Conservation (phyloP, 2,329 filamentous ascomycete genomes). For the Diplodia sapinea region DNA sequence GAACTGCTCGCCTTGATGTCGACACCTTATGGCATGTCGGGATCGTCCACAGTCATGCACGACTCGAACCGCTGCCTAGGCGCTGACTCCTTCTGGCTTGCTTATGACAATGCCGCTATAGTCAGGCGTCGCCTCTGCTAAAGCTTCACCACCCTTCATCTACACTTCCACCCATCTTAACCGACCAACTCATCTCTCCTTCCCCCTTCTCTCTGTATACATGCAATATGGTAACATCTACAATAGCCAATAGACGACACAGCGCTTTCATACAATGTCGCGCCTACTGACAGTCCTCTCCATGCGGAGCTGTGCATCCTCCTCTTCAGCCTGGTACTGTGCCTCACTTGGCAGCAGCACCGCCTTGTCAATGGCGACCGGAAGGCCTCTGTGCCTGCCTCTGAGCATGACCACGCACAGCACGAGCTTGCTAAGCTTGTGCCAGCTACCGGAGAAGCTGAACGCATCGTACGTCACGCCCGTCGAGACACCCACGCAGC, state of each 20-base stretch:
- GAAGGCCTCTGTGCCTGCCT: slow-evolving; percentile 61
- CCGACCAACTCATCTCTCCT: neutral
- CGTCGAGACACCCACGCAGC: slow-evolving; percentile 53
- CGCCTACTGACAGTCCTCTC: slow-evolving; percentile 22
- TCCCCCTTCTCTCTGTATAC: neutral
- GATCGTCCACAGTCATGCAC: slow-evolving; percentile 2
- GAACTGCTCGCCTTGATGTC: slow-evolving; percentile 1
- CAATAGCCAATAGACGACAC: neutral
- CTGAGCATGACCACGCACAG: slow-evolving; percentile 62
- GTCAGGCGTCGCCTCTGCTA: neutral
- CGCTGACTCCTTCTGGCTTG: neutral
- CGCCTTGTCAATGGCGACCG: slow-evolving; percentile 60
- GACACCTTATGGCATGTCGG: neutral
- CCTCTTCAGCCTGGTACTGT: slow-evolving; percentile 41
- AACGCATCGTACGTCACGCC: slow-evolving; percentile 54
- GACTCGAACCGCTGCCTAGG: neutral
- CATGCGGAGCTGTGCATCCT: slow-evolving; percentile 40
- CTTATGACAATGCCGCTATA: neutral
- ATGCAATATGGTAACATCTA: neutral
- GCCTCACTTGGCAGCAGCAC: slow-evolving; percentile 48
- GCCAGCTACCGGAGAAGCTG: slow-evolving; percentile 57
- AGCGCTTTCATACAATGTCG: slow-evolving; percentile 14
- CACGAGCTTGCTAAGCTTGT: slow-evolving; percentile 59
- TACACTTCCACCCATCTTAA: neutral
- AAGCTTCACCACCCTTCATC: neutral